These are phyloP conservation scores for Helichrysum umbraculigerum DNA, from an alignment of 129 eudicot genomes.

Conservation along the genomic window DNA sequence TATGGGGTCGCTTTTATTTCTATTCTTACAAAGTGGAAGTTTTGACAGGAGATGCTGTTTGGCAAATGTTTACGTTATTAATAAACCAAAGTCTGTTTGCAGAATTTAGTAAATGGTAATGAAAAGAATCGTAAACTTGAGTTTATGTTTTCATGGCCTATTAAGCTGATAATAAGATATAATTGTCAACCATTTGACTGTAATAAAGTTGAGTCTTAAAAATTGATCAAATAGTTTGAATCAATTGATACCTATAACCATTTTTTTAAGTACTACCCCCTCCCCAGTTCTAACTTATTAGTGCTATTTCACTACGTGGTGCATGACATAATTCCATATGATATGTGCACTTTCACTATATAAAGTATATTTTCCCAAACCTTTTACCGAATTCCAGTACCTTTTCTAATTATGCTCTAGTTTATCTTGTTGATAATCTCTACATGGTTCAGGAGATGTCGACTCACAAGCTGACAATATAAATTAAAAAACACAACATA, in stretches of 20 bases:
- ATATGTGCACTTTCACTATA: slow-evolving; percentile 7
- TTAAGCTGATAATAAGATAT: background rate
- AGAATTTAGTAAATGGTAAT: background rate
- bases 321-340: background rate
- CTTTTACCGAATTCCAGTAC: background rate
- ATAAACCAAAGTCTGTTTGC: background rate
- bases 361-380: background rate
- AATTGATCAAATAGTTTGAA: background rate
- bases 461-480: slow-evolving; percentile 4
- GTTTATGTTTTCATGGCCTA: background rate
- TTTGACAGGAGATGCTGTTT: background rate
- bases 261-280: background rate
- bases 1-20: background rate
- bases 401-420: background rate
- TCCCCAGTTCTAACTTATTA: background rate
- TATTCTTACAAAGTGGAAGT: background rate
- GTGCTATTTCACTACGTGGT: background rate
- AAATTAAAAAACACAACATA: background rate
- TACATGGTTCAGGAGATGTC: background rate
- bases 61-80: background rate
- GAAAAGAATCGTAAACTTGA: background rate
- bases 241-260: slow-evolving; percentile 5
- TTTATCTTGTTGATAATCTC: background rate
- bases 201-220: background rate
- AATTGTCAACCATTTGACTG: background rate